A percentile compares a stretch with the other conserved stretches of the same genome.
Conservation (phyloP, 2,329 filamentous ascomycete genomes). For the Furcasterigmium sp. region DNA sequence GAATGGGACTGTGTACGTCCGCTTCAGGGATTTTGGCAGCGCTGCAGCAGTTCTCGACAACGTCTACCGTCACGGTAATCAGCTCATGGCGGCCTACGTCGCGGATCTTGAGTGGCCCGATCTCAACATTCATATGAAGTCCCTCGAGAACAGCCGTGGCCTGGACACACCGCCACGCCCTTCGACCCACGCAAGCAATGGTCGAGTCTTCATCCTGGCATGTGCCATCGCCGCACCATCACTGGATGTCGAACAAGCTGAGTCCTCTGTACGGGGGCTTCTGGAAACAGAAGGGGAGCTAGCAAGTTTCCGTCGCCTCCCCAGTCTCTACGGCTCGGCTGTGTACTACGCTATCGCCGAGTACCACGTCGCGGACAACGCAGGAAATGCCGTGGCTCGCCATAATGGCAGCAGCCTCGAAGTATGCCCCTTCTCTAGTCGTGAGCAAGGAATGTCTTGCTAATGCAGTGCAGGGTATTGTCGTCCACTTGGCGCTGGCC, state of each 20-base stretch:
- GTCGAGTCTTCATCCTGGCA: slow-evolving; percentile 6
- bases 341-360: slow-evolving; percentile 6
- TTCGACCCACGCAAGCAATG: background rate
- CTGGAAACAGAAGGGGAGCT: slow-evolving; percentile 7
- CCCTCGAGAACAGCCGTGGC: background rate
- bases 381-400: slow-evolving; percentile 1
- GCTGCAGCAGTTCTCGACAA: slow-evolving; percentile 45
- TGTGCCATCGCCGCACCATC: background rate
- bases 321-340: slow-evolving; percentile 1
- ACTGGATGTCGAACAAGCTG: slow-evolving; percentile 3
- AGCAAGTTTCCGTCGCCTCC: slow-evolving; percentile 2
- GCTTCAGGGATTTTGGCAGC: slow-evolving; percentile 57
- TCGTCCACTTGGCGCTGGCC: background rate
- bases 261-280: slow-evolving; percentile 5
- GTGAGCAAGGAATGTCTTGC: background rate
- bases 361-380: slow-evolving; percentile 3
- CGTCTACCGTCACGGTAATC: slow-evolving; percentile 32
- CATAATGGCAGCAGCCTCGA: slow-evolving; percentile 8
- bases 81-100: slow-evolving; percentile 43
- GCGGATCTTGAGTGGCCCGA: slow-evolving; percentile 35
- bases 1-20: slow-evolving; percentile 43
- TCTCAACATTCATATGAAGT: no score
- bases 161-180: slow-evolving; percentile 6
- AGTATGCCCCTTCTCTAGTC: background rate
- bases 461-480: background rate